These are phyloP conservation scores for Pseudogymnoascus sp. DNA, from an alignment of 2,329 filamentous ascomycete genomes.

Conservation along the genomic window DNA sequence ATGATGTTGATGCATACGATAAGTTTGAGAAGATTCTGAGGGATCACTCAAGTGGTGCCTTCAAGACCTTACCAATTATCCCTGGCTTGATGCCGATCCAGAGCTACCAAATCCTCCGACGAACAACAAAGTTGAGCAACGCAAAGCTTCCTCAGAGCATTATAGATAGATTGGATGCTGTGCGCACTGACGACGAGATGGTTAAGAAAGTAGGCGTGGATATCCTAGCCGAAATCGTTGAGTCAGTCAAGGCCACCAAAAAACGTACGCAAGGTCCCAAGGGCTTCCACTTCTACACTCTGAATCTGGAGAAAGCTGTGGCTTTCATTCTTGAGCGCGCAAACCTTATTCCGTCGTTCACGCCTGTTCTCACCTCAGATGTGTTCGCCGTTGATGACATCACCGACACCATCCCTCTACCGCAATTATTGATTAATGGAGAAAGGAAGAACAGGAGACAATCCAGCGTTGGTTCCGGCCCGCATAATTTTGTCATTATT, in stretches of 20 bases:
- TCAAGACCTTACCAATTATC: conserved; percentile 82
- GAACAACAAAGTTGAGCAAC: conserved; percentile 91
- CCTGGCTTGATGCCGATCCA: conserved; percentile 97
- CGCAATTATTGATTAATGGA: conserved; percentile 46
- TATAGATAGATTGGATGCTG: conserved; percentile 61
- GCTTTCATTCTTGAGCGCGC: conserved; percentile 85
- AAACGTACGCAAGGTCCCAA: conserved; percentile 51
- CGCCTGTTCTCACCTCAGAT: conserved; percentile 33
- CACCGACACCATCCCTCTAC: conserved; percentile 34
- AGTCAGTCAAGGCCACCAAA: conserved; percentile 63
- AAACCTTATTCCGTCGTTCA: conserved; percentile 62
- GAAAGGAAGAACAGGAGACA: conserved; percentile 21
- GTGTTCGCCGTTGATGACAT: conserved; percentile 38
- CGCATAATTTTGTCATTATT: conserved; percentile 82
- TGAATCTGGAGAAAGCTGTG: conserved; percentile 94
- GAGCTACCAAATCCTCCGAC: conserved; percentile 89
- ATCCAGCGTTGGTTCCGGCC: conserved; percentile 68
- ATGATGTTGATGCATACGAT: conserved; percentile 77
- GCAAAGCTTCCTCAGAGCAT: conserved; percentile 70
- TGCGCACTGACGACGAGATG: conserved; percentile 72
- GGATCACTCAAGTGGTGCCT: conserved; percentile 74
- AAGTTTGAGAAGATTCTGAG: conserved; percentile 71
- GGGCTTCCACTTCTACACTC: conserved; percentile 95
- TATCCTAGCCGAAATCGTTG: conserved; percentile 76
- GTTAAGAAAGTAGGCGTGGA: conserved; percentile 76